Evolutionary conservation across 331 rosid genomes (phyloP), one percentile per base, ranked within the genome.

Genomic region (Malus hybrid): DNA sequence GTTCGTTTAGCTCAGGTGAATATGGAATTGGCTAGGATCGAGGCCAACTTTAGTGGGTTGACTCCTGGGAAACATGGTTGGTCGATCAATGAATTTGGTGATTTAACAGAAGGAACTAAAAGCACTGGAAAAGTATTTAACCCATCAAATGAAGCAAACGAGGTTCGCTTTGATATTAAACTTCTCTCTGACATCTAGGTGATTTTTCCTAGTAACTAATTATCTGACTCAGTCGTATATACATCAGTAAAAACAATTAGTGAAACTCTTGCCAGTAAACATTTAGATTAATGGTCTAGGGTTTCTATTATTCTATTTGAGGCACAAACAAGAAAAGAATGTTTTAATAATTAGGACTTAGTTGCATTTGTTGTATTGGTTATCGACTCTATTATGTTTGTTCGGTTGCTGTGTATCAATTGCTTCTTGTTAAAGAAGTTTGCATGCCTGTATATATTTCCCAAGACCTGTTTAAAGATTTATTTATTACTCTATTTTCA

Each of bases 31-130:
- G 88, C 96, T 62, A 88, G 96, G 88, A 83, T 94, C 70, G 99
- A 94, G 78, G 99, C 96, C 71, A 85, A 74, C 84, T 90, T 92
- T 55, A 90, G 92, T 34, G 97, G 97, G 36, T 70, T 94, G 72
- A 80, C 91, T 3, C 96, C 96, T 16, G 97, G 99, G 67, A 92
- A 90, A 84, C 99, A 94, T 77, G 88, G 90, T 69, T 94, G 96
- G 97, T 90, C 97, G 31, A 90, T 94, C 77, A 92, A 92, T 74
- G 89, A 90, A 82, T 94, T 85, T 79, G 99, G 99, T 71, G 99
- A 94, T 75, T 79, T 92, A 76, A 92, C 97, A 61, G 86, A 86
- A 80, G 99, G 97, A 72, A 91, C 96, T 33, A 90, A 91, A 28
- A 88, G 96, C 93, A 94, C 97, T 16, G 97, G 97, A 33, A 90